These are phyloP conservation scores for Saururus chinensis DNA, from an alignment of 164 flowering plant genomes.

Conservation along the genomic window DNA sequence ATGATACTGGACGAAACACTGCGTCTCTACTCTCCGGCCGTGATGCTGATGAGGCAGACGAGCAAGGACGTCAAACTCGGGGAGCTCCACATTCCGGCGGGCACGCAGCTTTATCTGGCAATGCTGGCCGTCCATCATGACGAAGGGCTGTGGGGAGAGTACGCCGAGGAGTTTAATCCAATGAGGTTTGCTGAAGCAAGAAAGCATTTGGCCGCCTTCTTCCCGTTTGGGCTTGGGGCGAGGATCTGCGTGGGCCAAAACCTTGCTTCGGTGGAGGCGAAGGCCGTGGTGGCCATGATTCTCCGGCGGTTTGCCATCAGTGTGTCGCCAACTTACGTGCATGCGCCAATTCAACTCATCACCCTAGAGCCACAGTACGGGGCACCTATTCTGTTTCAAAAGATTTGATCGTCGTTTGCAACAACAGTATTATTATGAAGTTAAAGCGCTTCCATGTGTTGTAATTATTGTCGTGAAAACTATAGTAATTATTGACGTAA, in stretches of 20 bases:
- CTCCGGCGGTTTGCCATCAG: slow-evolving; percentile 3
- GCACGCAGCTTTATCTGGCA: slow-evolving; percentile 36
- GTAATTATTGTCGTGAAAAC: too few relatives aligned
- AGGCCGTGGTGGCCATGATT: slow-evolving; percentile 4
- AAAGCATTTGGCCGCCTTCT: slow-evolving; percentile 28
- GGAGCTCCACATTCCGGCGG: slow-evolving; percentile 36
- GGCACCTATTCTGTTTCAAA: slow-evolving; percentile 6
- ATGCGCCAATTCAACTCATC: slow-evolving; percentile 6
- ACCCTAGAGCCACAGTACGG: slow-evolving; percentile 9
- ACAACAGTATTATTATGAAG: too few relatives aligned
- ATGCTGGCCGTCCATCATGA: slow-evolving; percentile 47
- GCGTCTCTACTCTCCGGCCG: slow-evolving; percentile 59
- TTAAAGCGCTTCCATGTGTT: too few relatives aligned
- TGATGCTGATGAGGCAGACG: slow-evolving; percentile 32
- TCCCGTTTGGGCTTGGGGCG: slow-evolving; percentile 19
- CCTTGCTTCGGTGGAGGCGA: slow-evolving; percentile 8
- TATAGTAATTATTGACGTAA: too few relatives aligned
- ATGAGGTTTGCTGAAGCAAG: slow-evolving; percentile 16
- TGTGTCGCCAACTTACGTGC: slow-evolving; percentile 7
- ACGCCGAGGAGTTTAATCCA: slow-evolving; percentile 36
- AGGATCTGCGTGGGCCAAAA: slow-evolving; percentile 7
- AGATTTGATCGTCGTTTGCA: not conserved
- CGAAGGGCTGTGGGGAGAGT: slow-evolving; percentile 33
- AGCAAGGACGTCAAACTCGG: slow-evolving; percentile 36
- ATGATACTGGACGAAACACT: slow-evolving; percentile 58